Conservation (phyloP, 805 yeast species). For the Ogataea philodendri region DNA sequence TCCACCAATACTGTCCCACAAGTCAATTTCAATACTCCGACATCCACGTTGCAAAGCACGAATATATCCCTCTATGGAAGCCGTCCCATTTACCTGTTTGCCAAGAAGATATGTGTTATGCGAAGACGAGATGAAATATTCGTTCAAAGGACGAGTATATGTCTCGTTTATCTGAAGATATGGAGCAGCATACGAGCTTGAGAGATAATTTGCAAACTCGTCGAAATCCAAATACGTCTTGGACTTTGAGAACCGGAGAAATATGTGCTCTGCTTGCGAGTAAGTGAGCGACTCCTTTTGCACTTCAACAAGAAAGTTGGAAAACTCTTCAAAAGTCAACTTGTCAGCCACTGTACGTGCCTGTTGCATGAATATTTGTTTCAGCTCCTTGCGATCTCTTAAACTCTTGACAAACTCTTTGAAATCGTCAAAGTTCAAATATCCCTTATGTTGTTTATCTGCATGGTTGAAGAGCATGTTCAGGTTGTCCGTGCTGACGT, state of each 20-base stretch:
- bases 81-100: constrained; percentile 79
- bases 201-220: constrained; percentile 31
- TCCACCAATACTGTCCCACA: constrained; percentile 78
- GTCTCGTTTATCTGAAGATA: constrained; percentile 35
- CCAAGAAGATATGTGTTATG: constrained; percentile 93
- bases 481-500: constrained; percentile 56
- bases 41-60: constrained; percentile 89
- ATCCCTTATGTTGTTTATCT: constrained; percentile 47
- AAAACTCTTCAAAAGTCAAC: constrained; percentile 35
- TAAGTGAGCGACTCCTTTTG: constrained; percentile 46
- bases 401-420: constrained; percentile 67
- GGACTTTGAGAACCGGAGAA: constrained; percentile 35
- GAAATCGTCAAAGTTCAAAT: constrained; percentile 69
- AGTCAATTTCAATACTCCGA: constrained; percentile 89
- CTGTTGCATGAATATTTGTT: constrained; percentile 32
- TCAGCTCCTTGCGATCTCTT: constrained; percentile 64
- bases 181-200: constrained; percentile 34
- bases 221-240: constrained; percentile 25
- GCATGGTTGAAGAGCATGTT: constrained; percentile 50
- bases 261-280: constrained; percentile 35
- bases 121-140: constrained; percentile 87
- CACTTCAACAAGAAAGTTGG: constrained; percentile 41
- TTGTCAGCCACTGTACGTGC: constrained; percentile 4
- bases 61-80: constrained; percentile 88
- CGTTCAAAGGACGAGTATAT: constrained; percentile 66